phyloP scores from a whole-genome alignment of 768 basidiomycete species.

The Mycena vitilis region DNA sequence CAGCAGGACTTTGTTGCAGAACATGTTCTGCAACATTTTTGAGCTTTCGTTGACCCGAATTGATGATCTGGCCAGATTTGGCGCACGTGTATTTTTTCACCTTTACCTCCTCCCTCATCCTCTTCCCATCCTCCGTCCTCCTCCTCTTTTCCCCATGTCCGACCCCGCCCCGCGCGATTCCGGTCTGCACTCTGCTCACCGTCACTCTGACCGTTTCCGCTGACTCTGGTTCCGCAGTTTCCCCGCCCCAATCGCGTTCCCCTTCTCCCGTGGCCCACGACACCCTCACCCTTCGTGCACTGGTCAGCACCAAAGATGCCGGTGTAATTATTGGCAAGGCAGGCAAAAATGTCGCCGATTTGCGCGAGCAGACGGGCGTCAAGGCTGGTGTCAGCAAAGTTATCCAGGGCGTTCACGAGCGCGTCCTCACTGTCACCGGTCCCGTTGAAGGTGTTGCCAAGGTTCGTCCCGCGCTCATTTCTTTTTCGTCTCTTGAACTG shows the following conservation, averaged over 20 bases:
- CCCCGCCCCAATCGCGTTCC: conserved; percentile 78
- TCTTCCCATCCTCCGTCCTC: conserved; percentile 24
- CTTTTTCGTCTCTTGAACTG: conserved; percentile 31
- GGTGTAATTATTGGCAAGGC: conserved; percentile 97
- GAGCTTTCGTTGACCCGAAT: neutral
- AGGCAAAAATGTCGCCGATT: conserved; percentile 97
- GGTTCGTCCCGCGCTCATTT: conserved; percentile 55
- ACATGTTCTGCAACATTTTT: too few species aligned
- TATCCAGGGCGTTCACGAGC: conserved; percentile 96
- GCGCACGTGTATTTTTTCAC: neutral
- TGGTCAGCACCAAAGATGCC: conserved; percentile 97
- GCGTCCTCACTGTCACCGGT: conserved; percentile 94
- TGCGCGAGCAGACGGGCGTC: conserved; percentile 95
- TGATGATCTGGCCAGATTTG: conserved; percentile 13
- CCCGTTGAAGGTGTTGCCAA: conserved; percentile 93
- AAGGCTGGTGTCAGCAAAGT: conserved; percentile 99
- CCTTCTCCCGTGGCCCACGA: conserved; percentile 79
- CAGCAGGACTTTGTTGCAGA: too few species aligned
- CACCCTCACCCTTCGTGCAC: conserved; percentile 89
- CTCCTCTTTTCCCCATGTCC: conserved; percentile 63
- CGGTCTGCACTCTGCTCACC: conserved; percentile 52
- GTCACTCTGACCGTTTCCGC: conserved; percentile 29
- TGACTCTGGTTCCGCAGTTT: conserved; percentile 53
- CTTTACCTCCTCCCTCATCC: neutral
- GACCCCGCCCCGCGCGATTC: conserved; percentile 68